Base-by-base conservation (phyloP, 257 asterid species). In the Primulina eburnea region DNA sequence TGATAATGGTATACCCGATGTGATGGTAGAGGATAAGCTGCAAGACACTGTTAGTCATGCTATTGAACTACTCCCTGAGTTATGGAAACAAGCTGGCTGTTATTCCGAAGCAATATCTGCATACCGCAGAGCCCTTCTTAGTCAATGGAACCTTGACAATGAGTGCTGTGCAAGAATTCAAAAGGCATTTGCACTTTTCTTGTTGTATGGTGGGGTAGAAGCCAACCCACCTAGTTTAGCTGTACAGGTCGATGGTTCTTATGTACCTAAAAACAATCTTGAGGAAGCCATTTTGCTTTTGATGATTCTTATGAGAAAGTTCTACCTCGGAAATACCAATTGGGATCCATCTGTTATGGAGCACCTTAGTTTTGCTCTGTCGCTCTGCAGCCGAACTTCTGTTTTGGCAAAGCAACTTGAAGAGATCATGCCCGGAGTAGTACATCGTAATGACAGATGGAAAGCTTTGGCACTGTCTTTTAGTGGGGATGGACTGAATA, bases 91-190 rank as follows among this genome's bases (percentile, higher is more conserved):
- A 74, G 89, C 97, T 67, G 93, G 88, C 9, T 62, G 40, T 74
- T 82, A 79, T 73, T 59, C 95, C 7, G 97, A 94, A 78, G 93
- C 97, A 5, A 82, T 88, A 85, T 62, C 89, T 69, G 91, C 97
- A 65, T 94, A 89, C 75, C 87, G 99, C 43, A 90, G 97, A 64
- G 97, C 96, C 70, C 84, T 94, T 71, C 89, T 91, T 71, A 89
- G 95, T 78, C 99, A 91, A 72, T 94, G 99, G 99, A 91, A 87
- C 80, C 93, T 94, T 52, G 95, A 89, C 68, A 88, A 84, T 37
- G 97, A 89, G 12, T 83, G 96, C 58, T 91, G 96, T 81, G 98
- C 92, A 35, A 89, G 99, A 84, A 88, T 94, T 79, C 99, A 91
- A 76, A 94, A 91, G 75, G 85, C 90, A 34, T 94, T 89, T 82